These are phyloP conservation scores for Lentinula detonsa DNA, from an alignment of 768 basidiomycete species.

Conservation along the genomic window DNA sequence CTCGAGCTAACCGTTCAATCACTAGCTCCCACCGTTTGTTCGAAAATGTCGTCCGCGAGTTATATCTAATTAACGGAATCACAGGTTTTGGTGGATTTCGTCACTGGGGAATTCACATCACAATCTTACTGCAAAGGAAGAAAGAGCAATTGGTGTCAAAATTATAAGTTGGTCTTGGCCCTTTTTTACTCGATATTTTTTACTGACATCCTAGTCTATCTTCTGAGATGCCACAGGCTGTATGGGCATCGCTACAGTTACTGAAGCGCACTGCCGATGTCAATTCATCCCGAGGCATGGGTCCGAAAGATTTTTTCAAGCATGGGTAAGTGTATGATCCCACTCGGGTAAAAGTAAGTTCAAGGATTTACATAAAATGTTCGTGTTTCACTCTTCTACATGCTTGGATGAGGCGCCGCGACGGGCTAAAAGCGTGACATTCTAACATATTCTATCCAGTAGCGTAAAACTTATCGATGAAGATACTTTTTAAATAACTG, in stretches of 20 bases:
- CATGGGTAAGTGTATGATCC: constrained; percentile 27
- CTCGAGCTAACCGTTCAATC: constrained; percentile 31
- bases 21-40: constrained; percentile 30
- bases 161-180: constrained; percentile 2
- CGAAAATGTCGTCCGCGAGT: no score
- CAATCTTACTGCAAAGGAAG: constrained; percentile 43
- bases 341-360: no score
- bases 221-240: constrained; percentile 41
- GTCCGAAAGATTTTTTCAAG: constrained; percentile 46
- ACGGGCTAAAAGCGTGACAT: no score
- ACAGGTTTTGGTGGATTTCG: constrained; percentile 42
- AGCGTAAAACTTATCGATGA: no score
- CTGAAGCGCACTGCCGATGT: constrained; percentile 46
- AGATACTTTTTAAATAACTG: no score
- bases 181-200: no score
- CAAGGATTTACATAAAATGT: background rate
- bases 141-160: constrained; percentile 38
- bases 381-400: background rate
- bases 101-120: constrained; percentile 45
- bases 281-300: constrained; percentile 32
- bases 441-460: no score
- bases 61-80: no score
- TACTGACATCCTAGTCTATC: constrained; percentile 28
- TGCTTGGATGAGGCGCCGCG: background rate
- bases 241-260: constrained; percentile 40